A percentile compares a stretch with the other conserved stretches of the same genome.
Evolutionary conservation across 805 yeast species (phyloP).

Genomic region (Candida cerambycidarum): DNA sequence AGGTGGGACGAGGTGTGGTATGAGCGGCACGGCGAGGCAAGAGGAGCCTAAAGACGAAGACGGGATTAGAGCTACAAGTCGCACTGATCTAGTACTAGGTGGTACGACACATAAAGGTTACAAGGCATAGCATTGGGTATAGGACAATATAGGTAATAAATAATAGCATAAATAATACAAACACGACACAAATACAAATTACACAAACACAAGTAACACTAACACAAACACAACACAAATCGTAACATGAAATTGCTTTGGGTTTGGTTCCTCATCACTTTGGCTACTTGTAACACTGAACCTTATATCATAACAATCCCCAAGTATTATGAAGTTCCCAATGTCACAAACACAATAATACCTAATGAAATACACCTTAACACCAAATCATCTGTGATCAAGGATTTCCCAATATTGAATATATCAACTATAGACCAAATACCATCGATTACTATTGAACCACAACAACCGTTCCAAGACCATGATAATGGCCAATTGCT

Average conservation of each 20-base stretch:
- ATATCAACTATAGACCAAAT: constrained; percentile 1
- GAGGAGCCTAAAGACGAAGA: no score
- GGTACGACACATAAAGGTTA: no score
- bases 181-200: no score
- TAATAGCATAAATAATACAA: no score
- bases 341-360: background rate
- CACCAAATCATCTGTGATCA: background rate
- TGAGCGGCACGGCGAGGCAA: no score
- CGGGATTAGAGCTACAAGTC: no score
- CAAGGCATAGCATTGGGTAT: no score
- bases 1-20: no score
- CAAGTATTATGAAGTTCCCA: constrained; percentile 33
- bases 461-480: constrained; percentile 3
- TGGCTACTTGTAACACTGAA: constrained; percentile 31
- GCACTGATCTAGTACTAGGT: no score
- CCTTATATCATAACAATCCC: constrained; percentile 32
- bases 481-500: constrained; percentile 16
- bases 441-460: constrained; percentile 1
- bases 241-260: background rate
- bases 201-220: no score
- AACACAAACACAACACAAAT: no score
- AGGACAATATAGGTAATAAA: no score
- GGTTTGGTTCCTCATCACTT: background rate
- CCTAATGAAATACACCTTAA: background rate
- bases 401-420: constrained; percentile 21